Evolutionary conservation across 2,329 filamentous ascomycete genomes (phyloP).

Genomic region (Fusarium mundagurra): DNA sequence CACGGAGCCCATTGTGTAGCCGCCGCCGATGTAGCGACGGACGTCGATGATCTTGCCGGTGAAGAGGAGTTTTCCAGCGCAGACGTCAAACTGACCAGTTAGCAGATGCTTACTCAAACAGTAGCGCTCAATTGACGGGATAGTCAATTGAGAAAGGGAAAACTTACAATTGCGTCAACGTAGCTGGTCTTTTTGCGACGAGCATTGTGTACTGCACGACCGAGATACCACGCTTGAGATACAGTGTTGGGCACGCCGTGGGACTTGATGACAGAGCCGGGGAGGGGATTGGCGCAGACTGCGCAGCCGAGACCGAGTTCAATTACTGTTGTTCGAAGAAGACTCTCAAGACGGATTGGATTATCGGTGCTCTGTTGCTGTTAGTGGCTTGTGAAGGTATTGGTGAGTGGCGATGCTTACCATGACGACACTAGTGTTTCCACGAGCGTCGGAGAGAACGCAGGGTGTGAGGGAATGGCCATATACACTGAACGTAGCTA

Average conservation of each 20-base stretch:
- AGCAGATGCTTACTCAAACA: neutral
- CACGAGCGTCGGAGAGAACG: constrained; percentile 50
- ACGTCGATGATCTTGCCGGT: constrained; percentile 55
- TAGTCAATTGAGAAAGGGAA: fast-evolving
- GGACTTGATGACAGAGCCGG: constrained; percentile 47
- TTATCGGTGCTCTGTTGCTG: constrained; percentile 46
- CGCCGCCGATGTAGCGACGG: constrained; percentile 49
- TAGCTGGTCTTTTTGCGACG: constrained; percentile 39
- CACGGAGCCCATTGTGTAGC: constrained; percentile 54
- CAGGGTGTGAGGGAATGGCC: constrained; percentile 50
- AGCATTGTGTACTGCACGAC: constrained; percentile 54
- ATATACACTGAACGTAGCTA: constrained; percentile 52
- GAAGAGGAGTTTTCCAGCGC: constrained; percentile 49
- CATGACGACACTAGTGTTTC: constrained; percentile 49
- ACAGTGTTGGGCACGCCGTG: constrained; percentile 55
- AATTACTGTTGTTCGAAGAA: constrained; percentile 50
- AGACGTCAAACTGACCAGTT: constrained; percentile 40
- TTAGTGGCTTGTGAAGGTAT: neutral
- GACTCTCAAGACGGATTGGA: constrained; percentile 48
- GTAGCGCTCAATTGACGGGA: fast-evolving
- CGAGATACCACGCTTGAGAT: constrained; percentile 64
- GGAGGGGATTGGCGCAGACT: constrained; percentile 48
- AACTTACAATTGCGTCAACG: constrained; percentile 39
- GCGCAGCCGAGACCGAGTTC: constrained; percentile 53
- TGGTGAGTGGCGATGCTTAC: neutral